Evolutionary conservation across 345 rosid species (phyloP).

Genomic region (Populus tremula): DNA sequence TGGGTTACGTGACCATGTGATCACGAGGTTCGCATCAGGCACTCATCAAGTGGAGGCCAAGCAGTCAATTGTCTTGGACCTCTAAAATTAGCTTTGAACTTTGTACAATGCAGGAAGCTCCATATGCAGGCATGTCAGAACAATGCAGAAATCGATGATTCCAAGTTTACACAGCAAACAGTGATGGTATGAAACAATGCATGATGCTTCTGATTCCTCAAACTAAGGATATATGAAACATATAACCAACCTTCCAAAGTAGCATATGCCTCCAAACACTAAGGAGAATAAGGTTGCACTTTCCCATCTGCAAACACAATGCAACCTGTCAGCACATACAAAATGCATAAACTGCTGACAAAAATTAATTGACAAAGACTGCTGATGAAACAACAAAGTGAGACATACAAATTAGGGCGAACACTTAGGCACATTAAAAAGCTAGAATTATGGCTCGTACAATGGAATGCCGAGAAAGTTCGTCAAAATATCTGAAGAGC

Average conservation of each 20-base stretch:
- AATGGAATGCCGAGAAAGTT: slow-evolving; percentile 70
- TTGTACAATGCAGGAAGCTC: not conserved
- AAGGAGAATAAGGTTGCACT: slow-evolving; percentile 71
- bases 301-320: slow-evolving; percentile 82
- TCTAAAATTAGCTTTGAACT: not conserved
- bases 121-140: not conserved
- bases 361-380: not conserved
- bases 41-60: no score
- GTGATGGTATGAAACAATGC: not conserved
- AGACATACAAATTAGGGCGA: not conserved
- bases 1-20: no score
- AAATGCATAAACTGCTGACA: not conserved
- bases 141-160: not conserved
- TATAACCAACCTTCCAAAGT: slow-evolving; percentile 72
- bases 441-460: slow-evolving; percentile 39
- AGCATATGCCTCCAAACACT: slow-evolving; percentile 78
- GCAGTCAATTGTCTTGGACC: no score
- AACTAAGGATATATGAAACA: not conserved
- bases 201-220: not conserved
- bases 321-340: slow-evolving; percentile 33
- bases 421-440: not conserved
- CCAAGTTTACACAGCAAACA: not conserved
- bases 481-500: slow-evolving; percentile 84
- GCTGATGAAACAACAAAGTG: not conserved
- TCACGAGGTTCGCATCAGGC: no score